Evolutionary conservation across 345 rosid genomes (phyloP).

Genomic region (Turritis glabra): DNA sequence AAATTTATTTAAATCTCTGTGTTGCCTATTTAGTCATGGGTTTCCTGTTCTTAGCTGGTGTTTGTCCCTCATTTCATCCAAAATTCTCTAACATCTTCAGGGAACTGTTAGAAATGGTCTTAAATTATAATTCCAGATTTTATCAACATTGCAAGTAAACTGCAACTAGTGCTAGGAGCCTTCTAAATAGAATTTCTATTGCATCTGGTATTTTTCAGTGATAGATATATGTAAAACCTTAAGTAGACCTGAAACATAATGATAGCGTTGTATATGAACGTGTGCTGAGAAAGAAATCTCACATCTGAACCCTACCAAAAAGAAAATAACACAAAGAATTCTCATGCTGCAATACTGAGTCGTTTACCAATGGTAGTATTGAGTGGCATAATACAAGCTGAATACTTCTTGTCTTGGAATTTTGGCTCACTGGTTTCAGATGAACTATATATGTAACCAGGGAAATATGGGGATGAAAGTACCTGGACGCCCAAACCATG

Average conservation of each 20-base stretch:
- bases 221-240: neutral
- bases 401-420: constrained; percentile 13
- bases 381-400: constrained; percentile 4
- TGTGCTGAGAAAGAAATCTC: constrained; percentile 1
- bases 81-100: neutral
- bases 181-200: neutral
- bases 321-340: no score
- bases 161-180: neutral
- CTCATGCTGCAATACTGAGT: neutral
- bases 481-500: constrained; percentile 25
- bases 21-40: no score
- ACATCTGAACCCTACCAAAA: no score
- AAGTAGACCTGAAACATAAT: neutral
- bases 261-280: neutral
- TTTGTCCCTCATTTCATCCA: neutral
- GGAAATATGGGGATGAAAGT: constrained; percentile 47
- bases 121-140: neutral
- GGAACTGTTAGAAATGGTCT: neutral
- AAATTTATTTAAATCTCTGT: neutral
- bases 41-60: no score
- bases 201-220: neutral
- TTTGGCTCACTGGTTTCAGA: constrained; percentile 19
- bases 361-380: no score
- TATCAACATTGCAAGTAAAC: neutral
- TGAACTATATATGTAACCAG: constrained; percentile 46